Evolutionary conservation across 495 filamentous ascomycete species (phyloP).

Genomic region (Hyaloscypha bicolor): DNA sequence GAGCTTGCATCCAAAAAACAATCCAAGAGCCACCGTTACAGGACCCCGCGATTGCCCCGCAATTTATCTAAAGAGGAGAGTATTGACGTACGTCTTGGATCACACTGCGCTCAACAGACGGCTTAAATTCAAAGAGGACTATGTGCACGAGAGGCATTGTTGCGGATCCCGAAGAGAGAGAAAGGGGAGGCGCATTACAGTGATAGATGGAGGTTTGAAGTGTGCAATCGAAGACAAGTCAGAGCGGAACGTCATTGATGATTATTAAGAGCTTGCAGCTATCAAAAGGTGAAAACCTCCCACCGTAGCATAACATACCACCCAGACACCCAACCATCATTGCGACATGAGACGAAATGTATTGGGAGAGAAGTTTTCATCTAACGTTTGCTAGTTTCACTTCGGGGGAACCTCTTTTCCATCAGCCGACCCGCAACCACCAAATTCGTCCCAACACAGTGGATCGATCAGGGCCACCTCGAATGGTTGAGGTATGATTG

Average conservation of each 20-base stretch:
- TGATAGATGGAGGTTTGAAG: not conserved
- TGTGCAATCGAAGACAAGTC: not conserved
- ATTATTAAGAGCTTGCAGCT: slow-evolving; percentile 12
- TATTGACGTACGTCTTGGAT: slow-evolving; percentile 29
- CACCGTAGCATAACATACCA: not conserved
- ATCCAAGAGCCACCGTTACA: not conserved
- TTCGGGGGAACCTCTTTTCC: not conserved
- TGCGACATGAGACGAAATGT: not conserved
- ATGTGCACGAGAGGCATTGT: slow-evolving; percentile 33
- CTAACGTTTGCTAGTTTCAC: not conserved
- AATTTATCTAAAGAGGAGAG: not conserved
- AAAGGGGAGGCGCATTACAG: not conserved
- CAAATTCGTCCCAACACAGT: not conserved
- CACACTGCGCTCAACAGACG: slow-evolving; percentile 13
- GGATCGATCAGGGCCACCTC: not conserved
- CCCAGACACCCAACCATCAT: not conserved
- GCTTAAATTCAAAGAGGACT: slow-evolving; percentile 35
- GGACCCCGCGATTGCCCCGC: slow-evolving; percentile 15
- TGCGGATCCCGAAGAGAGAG: not conserved
- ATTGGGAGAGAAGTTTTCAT: not conserved
- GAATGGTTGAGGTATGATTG: not conserved
- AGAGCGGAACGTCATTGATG: slow-evolving; percentile 8
- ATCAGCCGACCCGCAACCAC: not conserved
- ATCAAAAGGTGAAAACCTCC: not conserved
- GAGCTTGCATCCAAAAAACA: not conserved